Evolutionary conservation across 306 rosid species (phyloP).

Genomic region (Ochetophila trinervis): DNA sequence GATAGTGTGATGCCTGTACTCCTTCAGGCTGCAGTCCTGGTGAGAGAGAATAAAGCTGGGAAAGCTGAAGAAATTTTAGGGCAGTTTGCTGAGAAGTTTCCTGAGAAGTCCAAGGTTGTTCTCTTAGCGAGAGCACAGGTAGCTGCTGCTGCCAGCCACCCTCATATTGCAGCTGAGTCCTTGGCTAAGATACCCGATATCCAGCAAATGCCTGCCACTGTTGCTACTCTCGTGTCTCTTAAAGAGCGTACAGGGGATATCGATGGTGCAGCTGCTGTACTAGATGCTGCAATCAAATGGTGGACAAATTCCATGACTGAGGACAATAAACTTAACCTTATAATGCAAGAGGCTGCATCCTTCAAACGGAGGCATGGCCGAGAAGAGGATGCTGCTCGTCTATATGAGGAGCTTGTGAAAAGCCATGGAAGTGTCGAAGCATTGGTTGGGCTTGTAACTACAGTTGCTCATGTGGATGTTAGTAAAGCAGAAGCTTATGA

Average conservation of each 20-base stretch:
- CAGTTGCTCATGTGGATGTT: constrained; percentile 77
- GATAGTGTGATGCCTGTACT: constrained; percentile 62
- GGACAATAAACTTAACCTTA: constrained; percentile 67
- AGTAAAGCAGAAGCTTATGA: constrained; percentile 86
- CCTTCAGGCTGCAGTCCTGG: constrained; percentile 82
- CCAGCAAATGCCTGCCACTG: constrained; percentile 92
- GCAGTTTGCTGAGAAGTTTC: constrained; percentile 72
- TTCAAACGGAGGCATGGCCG: constrained; percentile 80
- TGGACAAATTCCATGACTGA: constrained; percentile 92
- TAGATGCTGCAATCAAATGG: constrained; percentile 86
- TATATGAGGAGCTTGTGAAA: constrained; percentile 86
- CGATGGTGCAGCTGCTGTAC: constrained; percentile 84
- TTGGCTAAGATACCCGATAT: constrained; percentile 72
- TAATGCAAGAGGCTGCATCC: constrained; percentile 91
- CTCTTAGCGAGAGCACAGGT: constrained; percentile 86
- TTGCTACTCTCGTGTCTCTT: constrained; percentile 87
- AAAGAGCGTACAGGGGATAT: constrained; percentile 87
- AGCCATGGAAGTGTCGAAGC: constrained; percentile 80
- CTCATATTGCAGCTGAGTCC: constrained; percentile 87
- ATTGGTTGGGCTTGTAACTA: constrained; percentile 76
- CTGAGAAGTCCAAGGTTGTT: constrained; percentile 67
- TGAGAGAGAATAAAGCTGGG: constrained; percentile 92
- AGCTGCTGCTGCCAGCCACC: constrained; percentile 90
- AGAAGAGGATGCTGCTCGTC: constrained; percentile 73
- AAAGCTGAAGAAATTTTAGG: constrained; percentile 83